These are phyloP conservation scores for Quercus aquifolioides DNA, from an alignment of 306 rosid species.

Conservation along the genomic window DNA sequence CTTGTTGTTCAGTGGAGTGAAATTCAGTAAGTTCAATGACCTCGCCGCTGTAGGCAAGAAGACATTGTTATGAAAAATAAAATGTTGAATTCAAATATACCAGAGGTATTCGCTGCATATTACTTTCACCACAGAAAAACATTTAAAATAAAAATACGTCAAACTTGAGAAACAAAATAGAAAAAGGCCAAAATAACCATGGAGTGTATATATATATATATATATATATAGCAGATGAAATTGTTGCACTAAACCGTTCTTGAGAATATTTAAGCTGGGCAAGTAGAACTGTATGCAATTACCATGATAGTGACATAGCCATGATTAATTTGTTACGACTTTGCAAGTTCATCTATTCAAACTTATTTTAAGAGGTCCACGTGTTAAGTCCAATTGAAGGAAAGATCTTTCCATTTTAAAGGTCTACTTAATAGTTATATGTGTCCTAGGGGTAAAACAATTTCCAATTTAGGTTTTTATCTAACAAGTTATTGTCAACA, in stretches of 20 bases:
- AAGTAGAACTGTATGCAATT: not conserved
- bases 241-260: not conserved
- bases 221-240: not conserved
- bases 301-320: not conserved
- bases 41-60: slow-evolving; percentile 26
- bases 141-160: not conserved
- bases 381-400: no score
- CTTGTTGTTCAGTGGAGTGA: slow-evolving; percentile 60
- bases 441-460: no score
- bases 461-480: no score
- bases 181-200: not conserved
- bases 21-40: slow-evolving; percentile 47
- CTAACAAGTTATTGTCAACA: no score
- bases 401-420: no score
- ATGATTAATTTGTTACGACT: no score
- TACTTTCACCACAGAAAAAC: not conserved
- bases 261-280: not conserved
- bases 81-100: not conserved
- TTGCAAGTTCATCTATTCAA: no score
- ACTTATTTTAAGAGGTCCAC: no score
- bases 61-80: not conserved
- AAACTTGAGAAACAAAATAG: not conserved
- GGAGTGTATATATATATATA: not conserved
- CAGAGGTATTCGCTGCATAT: not conserved
- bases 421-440: no score